Evolutionary conservation across 768 basidiomycete species (phyloP), one percentile per base, ranked within the genome.

Genomic region (Pluteus cervinus): DNA sequence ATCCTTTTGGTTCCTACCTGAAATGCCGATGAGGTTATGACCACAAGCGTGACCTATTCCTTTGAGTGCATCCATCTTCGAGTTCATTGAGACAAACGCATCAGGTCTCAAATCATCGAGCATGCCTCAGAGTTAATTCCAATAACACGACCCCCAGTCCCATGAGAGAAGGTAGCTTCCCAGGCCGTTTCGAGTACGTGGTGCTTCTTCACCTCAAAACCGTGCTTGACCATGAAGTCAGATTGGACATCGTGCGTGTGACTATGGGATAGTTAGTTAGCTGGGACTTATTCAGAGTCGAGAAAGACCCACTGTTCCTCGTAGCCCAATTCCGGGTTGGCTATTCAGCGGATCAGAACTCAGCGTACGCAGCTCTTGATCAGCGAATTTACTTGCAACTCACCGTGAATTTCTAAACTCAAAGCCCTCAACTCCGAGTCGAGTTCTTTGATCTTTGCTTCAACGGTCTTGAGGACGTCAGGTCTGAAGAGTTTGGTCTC

Each of bases 1-100:
- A 18, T 23, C 10, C 12, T 24, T 3, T 4, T 18, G 17, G 35
- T 18, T 28, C 48, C 14, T 43, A 59, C 66, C 66, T n/a, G 66
- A 60, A 16, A 88, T 83, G 1, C 81, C 86, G 36, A 90, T 89
- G 33, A 90, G 63, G 48, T 89, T 89, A 52, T 90, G 86, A 3
- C 86, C 86, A 49, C 86, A 89, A 1, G 81, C 83, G 45, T 85
- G 83, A 0, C 83, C 77, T 25, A 80, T 65, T 0, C 73, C 68
- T 39, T 62, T 62, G 21, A 82, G 61, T 1, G 80, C 81, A 39
- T 80, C 78, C 78, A 81, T 79, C 72, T 75, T 23, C 17, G 5
- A 29, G 14, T 37, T 20, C 36, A 21, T 33, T 10, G 37, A n/a
- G 53, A 4, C 32, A 26, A 17, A 17, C 3, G n/a, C 2, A 17